Evolutionary conservation across 495 filamentous ascomycete genomes (phyloP).

Genomic region (Aspergillus sparsus): DNA sequence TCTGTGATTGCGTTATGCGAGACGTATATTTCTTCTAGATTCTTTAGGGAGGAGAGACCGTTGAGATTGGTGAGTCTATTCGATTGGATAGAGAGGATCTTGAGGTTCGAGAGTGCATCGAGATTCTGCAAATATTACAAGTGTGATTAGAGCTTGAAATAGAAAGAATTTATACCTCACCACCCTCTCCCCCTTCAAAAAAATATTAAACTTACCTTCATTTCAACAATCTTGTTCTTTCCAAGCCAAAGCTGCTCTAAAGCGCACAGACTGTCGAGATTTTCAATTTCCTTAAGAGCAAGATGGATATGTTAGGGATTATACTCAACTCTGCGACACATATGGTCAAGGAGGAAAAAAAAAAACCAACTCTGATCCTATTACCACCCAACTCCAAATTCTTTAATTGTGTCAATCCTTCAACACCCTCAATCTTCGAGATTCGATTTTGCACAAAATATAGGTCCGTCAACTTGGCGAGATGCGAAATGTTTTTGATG

Average conservation of each 20-base stretch:
- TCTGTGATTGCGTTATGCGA: conserved; percentile 92
- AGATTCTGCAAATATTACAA: conserved; percentile 51
- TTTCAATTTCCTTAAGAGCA: conserved; percentile 73
- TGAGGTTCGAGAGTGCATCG: conserved; percentile 70
- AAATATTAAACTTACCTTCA: conserved; percentile 53
- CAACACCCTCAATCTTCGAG: conserved; percentile 77
- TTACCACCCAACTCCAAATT: conserved; percentile 93
- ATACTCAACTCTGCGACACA: conserved; percentile 1
- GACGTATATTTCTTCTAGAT: conserved; percentile 93
- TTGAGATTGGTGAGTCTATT: conserved; percentile 85
- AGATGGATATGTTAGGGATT: conserved; percentile 2
- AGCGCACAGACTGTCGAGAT: conserved; percentile 71
- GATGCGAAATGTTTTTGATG: conserved; percentile 84
- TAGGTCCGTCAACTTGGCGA: conserved; percentile 77
- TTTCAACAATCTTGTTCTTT: conserved; percentile 93
- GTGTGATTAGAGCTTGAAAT: background rate
- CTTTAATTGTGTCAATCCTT: conserved; percentile 68
- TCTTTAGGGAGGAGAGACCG: conserved; percentile 69
- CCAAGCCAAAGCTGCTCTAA: conserved; percentile 93
- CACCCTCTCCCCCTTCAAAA: no score
- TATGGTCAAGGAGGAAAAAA: background rate
- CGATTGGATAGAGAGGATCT: conserved; percentile 93
- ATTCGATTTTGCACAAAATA: conserved; percentile 98
- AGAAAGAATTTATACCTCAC: no score
- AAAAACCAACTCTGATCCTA: conserved; percentile 64